Evolutionary conservation across 2,329 filamentous ascomycete species (phyloP), one percentile per base, ranked within the genome.

Genomic region (Hirsutella minnesotensis): DNA sequence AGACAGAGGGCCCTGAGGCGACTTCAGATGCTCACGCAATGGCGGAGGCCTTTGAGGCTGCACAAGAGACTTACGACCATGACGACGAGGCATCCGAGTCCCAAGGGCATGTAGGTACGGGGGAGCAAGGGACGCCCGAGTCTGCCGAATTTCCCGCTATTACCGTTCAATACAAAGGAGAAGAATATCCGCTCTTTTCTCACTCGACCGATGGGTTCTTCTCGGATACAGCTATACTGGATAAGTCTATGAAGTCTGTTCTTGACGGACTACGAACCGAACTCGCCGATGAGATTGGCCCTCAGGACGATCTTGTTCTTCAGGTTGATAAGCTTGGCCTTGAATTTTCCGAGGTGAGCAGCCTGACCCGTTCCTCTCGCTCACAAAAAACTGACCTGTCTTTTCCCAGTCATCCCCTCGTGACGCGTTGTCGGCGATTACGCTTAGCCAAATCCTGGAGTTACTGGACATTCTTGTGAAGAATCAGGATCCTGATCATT

Each of bases 291-390:
- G 72, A 74, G 41, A 53, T 75, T 3, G 55, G 58, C 5, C 44
- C 57, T 3, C 60, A 65, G 16, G 71, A 75, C 41, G 70, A 75
- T 44, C 55, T 75, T 35, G 61, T 68, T n/a, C 62, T 74, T 34
- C 68, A 71, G 45, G 57, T 75, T 38, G 69, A 74, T 22, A 67
- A 72, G 45, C 63, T 75, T 34, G 69, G 68, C 9, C 59, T 75
- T 27, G 70, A 75, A 53, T 73, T 74, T 53, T 60, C 68, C 18
- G 70, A 75, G 59, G 69, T 70, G 58, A 48, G 66, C 47, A 15
- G 38, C 12, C 8, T 16, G 4, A 9, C 22, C 18, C 18, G 36
- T 21, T 20, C 5, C 10, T 15, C 9, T 2, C 40, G 36, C 13
- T 16, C 19, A 19, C 37, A 40, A 40, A 57, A 65, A 53, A 65